phyloP scores from a whole-genome alignment of 495 filamentous ascomycete species.

The Penicillium simplicissimum region DNA sequence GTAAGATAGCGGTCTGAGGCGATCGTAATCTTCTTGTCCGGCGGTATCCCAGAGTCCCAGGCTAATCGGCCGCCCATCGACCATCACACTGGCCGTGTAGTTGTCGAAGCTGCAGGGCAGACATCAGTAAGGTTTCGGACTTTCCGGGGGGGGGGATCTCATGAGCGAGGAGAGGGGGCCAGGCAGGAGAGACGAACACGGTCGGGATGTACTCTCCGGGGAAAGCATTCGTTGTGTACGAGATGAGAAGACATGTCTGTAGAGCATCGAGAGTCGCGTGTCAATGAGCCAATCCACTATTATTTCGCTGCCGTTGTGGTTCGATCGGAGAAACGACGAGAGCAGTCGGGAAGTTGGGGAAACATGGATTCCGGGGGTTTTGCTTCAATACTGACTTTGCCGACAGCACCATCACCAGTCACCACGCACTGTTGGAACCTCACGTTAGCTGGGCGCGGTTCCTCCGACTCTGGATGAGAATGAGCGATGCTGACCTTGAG shows the following conservation, averaged over 20 bases:
- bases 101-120: slow-evolving; percentile 80
- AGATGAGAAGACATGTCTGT: slow-evolving; percentile 98
- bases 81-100: slow-evolving; percentile 98
- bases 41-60: slow-evolving; percentile 98
- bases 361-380: neutral
- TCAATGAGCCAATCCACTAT: neutral
- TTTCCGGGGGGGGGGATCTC: neutral
- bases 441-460: slow-evolving; percentile 15
- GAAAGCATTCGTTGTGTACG: slow-evolving; percentile 98
- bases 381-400: slow-evolving; percentile 69
- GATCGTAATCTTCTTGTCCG: slow-evolving; percentile 97
- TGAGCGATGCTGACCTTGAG: slow-evolving; percentile 58
- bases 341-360: neutral
- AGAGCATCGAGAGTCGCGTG: slow-evolving; percentile 8
- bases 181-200: slow-evolving; percentile 65
- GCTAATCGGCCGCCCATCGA: slow-evolving; percentile 95
- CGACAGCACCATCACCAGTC: slow-evolving; percentile 97
- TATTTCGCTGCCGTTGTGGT: neutral
- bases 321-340: neutral
- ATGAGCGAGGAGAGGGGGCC: slow-evolving; percentile 1
- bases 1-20: slow-evolving; percentile 92
- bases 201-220: slow-evolving; percentile 99
- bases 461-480: neutral
- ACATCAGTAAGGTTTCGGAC: slow-evolving; percentile 7
- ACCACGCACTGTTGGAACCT: slow-evolving; percentile 76